phyloP scores from a whole-genome alignment of 495 filamentous ascomycete species.

The Venustampulla echinocandica region DNA sequence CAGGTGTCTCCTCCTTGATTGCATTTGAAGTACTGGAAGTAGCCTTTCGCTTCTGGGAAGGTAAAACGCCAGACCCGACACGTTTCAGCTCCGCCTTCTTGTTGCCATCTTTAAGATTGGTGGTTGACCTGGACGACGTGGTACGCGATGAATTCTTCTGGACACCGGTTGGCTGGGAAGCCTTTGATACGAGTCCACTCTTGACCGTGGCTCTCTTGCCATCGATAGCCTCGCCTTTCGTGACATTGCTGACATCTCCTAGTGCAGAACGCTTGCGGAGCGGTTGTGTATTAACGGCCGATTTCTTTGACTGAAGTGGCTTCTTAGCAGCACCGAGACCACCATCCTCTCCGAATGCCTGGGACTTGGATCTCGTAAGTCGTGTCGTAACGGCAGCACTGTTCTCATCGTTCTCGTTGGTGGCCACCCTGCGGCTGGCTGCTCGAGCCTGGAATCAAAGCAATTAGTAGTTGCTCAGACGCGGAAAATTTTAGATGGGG shows the following conservation, averaged over 20 bases:
- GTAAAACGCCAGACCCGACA: conserved; percentile 60
- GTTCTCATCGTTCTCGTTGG: conserved; percentile 95
- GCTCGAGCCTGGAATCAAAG: conserved; percentile 26
- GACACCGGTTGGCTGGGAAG: conserved; percentile 63
- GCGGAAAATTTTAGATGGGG: no score
- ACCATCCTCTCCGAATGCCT: conserved; percentile 54
- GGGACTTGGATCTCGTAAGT: conserved; percentile 86
- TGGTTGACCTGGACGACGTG: conserved; percentile 53
- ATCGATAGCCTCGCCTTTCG: conserved; percentile 60
- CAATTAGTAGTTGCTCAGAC: no score
- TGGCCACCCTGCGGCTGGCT: conserved; percentile 32
- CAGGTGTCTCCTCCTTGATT: conserved; percentile 53
- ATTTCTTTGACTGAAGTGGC: conserved; percentile 66
- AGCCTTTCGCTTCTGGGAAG: conserved; percentile 54
- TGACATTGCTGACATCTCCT: conserved; percentile 92
- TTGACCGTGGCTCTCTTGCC: conserved; percentile 59
- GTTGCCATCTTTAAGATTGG: conserved; percentile 54
- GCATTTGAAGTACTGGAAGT: conserved; percentile 39
- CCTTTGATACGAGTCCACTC: conserved; percentile 63
- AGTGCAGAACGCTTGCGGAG: conserved; percentile 65
- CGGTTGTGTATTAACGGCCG: conserved; percentile 43
- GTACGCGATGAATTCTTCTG: conserved; percentile 60
- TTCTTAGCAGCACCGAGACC: conserved; percentile 55
- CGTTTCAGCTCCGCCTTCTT: conserved; percentile 63
- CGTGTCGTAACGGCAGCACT: conserved; percentile 54